Evolutionary conservation across 2,329 filamentous ascomycete genomes (phyloP).

Genomic region (Aspergillus quadrilineatus): DNA sequence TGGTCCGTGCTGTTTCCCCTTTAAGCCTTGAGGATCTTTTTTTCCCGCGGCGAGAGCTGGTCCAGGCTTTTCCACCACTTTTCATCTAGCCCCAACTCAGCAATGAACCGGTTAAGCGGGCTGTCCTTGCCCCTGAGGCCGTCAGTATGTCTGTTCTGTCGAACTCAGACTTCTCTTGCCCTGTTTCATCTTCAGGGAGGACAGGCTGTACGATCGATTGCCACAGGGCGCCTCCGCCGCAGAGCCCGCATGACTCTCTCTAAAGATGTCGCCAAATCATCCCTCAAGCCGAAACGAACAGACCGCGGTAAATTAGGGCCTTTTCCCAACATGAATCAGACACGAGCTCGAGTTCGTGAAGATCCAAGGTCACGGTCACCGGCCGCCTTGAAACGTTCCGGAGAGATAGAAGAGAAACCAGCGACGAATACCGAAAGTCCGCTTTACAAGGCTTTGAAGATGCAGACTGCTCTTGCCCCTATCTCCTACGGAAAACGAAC

Average conservation of each 20-base stretch:
- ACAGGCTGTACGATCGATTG: constrained; percentile 35
- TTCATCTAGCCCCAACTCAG: background rate
- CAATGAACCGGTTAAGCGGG: constrained; percentile 25
- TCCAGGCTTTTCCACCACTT: constrained; percentile 1
- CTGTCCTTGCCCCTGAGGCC: constrained; percentile 30
- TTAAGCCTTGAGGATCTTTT: constrained; percentile 11
- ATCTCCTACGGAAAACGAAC: constrained; percentile 71
- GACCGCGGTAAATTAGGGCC: constrained; percentile 51
- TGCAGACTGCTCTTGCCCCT: constrained; percentile 77
- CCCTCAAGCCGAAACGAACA: constrained; percentile 37
- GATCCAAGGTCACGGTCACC: constrained; percentile 35
- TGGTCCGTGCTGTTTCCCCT: constrained; percentile 14
- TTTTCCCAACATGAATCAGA: constrained; percentile 61
- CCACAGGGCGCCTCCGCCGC: constrained; percentile 32
- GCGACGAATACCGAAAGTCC: constrained; percentile 50
- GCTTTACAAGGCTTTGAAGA: constrained; percentile 81
- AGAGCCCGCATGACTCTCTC: constrained; percentile 41
- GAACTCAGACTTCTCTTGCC: constrained; percentile 25
- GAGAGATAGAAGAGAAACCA: constrained; percentile 31
- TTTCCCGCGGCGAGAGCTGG: constrained; percentile 5
- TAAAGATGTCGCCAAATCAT: constrained; percentile 29
- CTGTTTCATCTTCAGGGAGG: constrained; percentile 16
- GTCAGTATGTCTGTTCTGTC: constrained; percentile 36
- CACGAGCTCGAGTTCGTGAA: constrained; percentile 46
- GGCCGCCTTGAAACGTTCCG: constrained; percentile 47